phyloP scores from a whole-genome alignment of 768 basidiomycete genomes.

The Hericium coralloides region DNA sequence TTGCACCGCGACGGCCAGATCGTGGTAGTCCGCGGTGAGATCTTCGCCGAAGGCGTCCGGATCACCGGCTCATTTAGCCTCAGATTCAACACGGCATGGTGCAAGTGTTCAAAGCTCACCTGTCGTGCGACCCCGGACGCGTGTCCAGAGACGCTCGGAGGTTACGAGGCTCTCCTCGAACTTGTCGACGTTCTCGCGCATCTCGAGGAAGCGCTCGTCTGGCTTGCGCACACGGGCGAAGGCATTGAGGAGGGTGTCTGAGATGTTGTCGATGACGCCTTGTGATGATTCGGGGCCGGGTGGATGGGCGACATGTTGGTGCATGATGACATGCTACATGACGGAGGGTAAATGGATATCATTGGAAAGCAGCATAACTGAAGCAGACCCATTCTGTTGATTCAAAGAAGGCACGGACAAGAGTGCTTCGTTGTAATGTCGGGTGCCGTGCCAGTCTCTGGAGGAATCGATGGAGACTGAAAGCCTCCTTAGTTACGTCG shows the following conservation, averaged over 20 bases:
- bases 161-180: constrained; percentile 88
- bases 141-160: constrained; percentile 74
- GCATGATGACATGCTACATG: constrained; percentile 87
- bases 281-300: constrained; percentile 72
- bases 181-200: constrained; percentile 89
- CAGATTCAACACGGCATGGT: constrained; percentile 39
- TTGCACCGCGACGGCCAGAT: constrained; percentile 91
- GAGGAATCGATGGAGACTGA: constrained; percentile 86
- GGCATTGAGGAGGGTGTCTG: constrained; percentile 92
- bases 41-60: constrained; percentile 75
- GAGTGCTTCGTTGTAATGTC: constrained; percentile 82
- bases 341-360: constrained; percentile 4
- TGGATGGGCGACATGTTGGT: constrained; percentile 90
- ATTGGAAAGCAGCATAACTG: neutral
- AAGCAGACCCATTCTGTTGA: constrained; percentile 93
- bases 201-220: constrained; percentile 87
- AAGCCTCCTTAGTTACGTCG: neutral
- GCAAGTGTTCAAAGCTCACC: constrained; percentile 49
- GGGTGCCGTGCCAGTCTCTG: constrained; percentile 90
- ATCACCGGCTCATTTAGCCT: constrained; percentile 81
- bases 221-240: constrained; percentile 95
- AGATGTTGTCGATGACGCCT: constrained; percentile 88
- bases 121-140: constrained; percentile 72
- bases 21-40: constrained; percentile 94
- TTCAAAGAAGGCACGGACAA: constrained; percentile 91